Percentiles rank a stretch among this genome's conserved stretches.
phyloP scores from a whole-genome alignment of 208 protist genomes.

The Phytomonas sp. region DNA sequence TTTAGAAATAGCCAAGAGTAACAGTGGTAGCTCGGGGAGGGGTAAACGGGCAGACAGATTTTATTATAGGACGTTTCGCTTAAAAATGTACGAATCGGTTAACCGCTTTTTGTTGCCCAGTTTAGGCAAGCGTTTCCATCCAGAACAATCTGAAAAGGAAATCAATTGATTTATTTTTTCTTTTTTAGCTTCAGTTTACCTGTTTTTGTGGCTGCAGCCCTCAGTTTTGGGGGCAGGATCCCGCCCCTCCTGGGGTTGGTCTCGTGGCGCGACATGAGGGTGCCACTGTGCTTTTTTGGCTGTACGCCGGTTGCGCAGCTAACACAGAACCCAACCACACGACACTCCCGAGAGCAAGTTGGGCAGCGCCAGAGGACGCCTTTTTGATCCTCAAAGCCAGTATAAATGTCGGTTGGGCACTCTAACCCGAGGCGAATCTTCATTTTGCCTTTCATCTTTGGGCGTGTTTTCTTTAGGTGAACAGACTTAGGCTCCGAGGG shows the following conservation, averaged over 20 bases:
- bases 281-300: constrained; percentile 45
- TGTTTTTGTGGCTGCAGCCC: constrained; percentile 15
- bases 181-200: constrained; percentile 54
- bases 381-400: constrained; percentile 73
- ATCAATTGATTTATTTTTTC: constrained; percentile 15
- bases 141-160: constrained; percentile 2
- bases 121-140: background rate
- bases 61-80: background rate
- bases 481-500: constrained; percentile 68
- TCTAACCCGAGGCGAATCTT: constrained; percentile 87
- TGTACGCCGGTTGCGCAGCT: constrained; percentile 67
- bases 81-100: background rate
- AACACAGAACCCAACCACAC: constrained; percentile 80
- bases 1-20: background rate
- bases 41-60: background rate
- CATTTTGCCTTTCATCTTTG: constrained; percentile 85
- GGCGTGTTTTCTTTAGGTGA: constrained; percentile 83
- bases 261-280: constrained; percentile 46
- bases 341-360: constrained; percentile 51
- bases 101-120: background rate
- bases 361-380: constrained; percentile 80
- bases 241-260: constrained; percentile 8
- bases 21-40: background rate
- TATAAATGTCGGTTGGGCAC: constrained; percentile 77
- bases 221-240: constrained; percentile 26